Evolutionary conservation across 768 basidiomycete genomes (phyloP), one percentile per base, ranked within the genome.

Genomic region (Clitopilus hobsonii): DNA sequence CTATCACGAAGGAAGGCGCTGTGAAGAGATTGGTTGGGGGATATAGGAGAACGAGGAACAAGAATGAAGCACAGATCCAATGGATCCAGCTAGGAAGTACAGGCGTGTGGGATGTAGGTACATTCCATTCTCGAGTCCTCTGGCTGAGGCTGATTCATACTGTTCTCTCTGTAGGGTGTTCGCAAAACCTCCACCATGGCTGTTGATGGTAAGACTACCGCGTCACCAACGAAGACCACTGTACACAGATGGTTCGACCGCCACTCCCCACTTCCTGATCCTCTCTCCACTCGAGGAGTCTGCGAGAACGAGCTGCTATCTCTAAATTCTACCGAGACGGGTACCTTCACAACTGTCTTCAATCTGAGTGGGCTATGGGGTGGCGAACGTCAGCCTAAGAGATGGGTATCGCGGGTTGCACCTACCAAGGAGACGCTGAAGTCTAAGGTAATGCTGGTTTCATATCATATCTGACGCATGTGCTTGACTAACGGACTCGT

Each of bases 361-460:
- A 79, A 86, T 60, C 79, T 88, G 24, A 69, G 76, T 6, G 86
- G 85, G 0, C 69, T 88, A 6, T 87, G 83, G 82, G 85, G 86
- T 20, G 83, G 81, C 1, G 57, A 67, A 6, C 74, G 86, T 8
- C 66, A 71, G 4, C 65, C 73, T 14, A 69, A 70, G 28, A 81
- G 83, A 59, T 86, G 79, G 77, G 73, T 87, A 5, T 61, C 63
- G 1, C 70, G 74, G 11, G 74, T 86, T n/a, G 80, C 81, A 0
- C 74, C 81, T 0, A 75, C 77, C 3, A 84, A 85, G 61, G 83
- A 83, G 6, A 75, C 73, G 0, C 63, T 87, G 56, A 70, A 62
- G 26, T 63, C 60, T 13, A 86, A 81, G 69, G 84, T 80, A 18
- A 8, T 4, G 16, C 28, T 14, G 69, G 52, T 22, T 27, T 25